A percentile compares a stretch with the other conserved stretches of the same genome.
Evolutionary conservation across 176 grass and related monocot genomes (phyloP).

Genomic region (Oropetium thomaeum): DNA sequence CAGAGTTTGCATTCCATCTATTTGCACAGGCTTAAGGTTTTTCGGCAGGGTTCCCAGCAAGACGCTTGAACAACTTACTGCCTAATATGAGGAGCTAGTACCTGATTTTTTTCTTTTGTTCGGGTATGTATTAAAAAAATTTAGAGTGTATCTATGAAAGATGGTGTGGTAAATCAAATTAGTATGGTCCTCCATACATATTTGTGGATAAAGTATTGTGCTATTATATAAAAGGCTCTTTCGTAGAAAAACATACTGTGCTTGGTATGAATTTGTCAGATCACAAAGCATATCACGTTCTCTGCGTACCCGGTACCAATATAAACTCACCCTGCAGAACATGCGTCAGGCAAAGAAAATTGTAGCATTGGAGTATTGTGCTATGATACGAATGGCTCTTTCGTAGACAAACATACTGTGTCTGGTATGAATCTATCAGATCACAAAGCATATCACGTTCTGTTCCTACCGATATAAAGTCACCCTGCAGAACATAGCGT

Average conservation of each 20-base stretch:
- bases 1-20: neutral
- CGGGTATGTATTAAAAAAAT: conserved; percentile 20
- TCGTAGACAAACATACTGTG: no score
- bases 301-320: neutral
- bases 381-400: no score
- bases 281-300: neutral
- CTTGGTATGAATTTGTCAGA: neutral
- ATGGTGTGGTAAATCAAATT: conserved; percentile 11
- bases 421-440: neutral
- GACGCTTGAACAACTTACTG: conserved; percentile 22
- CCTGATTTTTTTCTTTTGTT: conserved; percentile 13
- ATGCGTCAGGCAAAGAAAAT: neutral
- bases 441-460: neutral
- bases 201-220: neutral
- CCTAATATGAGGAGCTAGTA: conserved; percentile 20
- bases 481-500: neutral
- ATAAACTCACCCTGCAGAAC: neutral
- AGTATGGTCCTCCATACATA: neutral
- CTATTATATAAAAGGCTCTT: no score
- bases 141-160: neutral
- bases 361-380: no score
- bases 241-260: no score
- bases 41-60: neutral
- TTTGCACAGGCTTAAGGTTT: conserved; percentile 41
- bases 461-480: neutral